Evolutionary conservation across 163 green algal genomes (phyloP).

Genomic region (Scenedesmus sp.): DNA sequence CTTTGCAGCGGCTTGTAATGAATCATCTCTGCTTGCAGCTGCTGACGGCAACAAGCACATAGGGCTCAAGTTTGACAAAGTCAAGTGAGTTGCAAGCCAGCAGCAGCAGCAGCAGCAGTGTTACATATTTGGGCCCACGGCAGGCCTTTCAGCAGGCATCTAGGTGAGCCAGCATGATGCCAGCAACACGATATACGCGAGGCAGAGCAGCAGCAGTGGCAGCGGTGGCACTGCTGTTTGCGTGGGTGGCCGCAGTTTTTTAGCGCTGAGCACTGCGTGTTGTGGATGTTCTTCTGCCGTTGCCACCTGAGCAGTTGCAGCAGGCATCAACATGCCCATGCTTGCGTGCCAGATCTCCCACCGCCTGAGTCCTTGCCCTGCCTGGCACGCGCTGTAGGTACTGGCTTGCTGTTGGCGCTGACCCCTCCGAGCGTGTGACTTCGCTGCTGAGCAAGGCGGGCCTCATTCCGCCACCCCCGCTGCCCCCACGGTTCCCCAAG

Average conservation of each 20-base stretch:
- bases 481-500: slow-evolving; percentile 57
- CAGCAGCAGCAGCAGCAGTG: background rate
- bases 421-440: slow-evolving; percentile 84
- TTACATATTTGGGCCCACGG: background rate
- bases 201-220: background rate
- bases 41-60: slow-evolving; percentile 90
- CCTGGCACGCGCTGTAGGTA: slow-evolving; percentile 65
- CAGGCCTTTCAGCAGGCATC: background rate
- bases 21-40: slow-evolving; percentile 63
- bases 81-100: slow-evolving; percentile 71
- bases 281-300: background rate
- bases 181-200: background rate
- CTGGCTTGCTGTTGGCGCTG: slow-evolving; percentile 87
- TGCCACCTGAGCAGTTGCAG: background rate
- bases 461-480: slow-evolving; percentile 44
- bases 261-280: background rate
- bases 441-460: slow-evolving; percentile 75
- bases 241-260: no score
- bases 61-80: slow-evolving; percentile 81
- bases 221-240: no score
- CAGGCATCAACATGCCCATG: background rate
- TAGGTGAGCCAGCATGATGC: background rate
- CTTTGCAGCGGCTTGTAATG: no score
- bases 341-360: background rate
- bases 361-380: background rate